Conservation (phyloP, 2,329 filamentous ascomycete species). For the Nannizziopsis arthrosporioides region DNA sequence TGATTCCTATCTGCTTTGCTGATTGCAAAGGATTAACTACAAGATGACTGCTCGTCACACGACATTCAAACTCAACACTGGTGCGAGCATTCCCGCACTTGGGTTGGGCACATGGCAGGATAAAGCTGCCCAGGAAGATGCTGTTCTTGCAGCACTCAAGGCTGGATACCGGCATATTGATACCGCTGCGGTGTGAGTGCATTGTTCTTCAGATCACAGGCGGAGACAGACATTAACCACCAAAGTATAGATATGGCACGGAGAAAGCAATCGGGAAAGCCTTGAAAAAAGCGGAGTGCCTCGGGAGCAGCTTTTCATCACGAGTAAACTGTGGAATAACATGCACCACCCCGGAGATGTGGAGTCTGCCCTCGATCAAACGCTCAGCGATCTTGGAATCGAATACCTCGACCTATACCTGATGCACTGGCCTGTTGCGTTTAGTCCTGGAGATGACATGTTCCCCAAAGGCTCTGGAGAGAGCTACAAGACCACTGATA, state of each 20-base stretch:
- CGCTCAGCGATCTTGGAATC: constrained; percentile 50
- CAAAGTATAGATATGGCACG: constrained; percentile 43
- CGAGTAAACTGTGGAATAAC: constrained; percentile 58
- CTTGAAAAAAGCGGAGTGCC: constrained; percentile 53
- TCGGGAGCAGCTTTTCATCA: constrained; percentile 53
- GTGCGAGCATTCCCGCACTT: constrained; percentile 37
- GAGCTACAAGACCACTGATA: constrained; percentile 32
- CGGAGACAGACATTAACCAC: too few relatives aligned
- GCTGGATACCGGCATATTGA: constrained; percentile 47
- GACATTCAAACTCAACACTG: constrained; percentile 38
- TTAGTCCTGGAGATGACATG: constrained; percentile 37
- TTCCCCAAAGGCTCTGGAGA: constrained; percentile 38
- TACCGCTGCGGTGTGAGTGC: constrained; percentile 35
- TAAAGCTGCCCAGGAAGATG: constrained; percentile 36
- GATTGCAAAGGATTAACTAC: neutral
- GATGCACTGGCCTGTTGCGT: constrained; percentile 54
- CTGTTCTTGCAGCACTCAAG: constrained; percentile 38
- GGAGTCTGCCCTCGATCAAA: constrained; percentile 47
- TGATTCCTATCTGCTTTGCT: too few relatives aligned
- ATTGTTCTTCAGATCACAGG: neutral
- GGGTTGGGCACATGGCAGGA: constrained; percentile 48
- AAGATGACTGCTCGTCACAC: constrained; percentile 20
- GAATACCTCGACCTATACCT: constrained; percentile 60
- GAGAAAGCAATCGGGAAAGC: constrained; percentile 55
- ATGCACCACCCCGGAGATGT: constrained; percentile 52